Base-by-base conservation (phyloP, 805 yeast species). In the Candida hispaniensis region DNA sequence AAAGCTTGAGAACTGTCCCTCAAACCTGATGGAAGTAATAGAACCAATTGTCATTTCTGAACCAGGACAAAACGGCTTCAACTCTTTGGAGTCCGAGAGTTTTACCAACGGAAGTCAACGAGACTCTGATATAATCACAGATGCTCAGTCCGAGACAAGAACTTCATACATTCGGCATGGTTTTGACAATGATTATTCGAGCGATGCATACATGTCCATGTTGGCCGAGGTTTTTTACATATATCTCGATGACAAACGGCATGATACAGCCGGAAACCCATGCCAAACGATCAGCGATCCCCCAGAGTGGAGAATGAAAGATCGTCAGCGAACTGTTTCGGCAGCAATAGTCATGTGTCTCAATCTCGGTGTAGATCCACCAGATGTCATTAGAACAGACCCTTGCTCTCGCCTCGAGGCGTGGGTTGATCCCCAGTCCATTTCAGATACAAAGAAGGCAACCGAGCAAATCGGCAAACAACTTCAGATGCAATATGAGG, bases 311-410 rank as follows among this genome's bases (percentile, higher is more conserved):
- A 79, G 93, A 45, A 79, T 83, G 67, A 74, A 78, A 42, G 94
- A 85, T 46, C 71, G 95, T 26, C 94, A 80, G 50, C 80, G 86
- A 52, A 91, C 98, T 1, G 83, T 86, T 8, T 76, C 81, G 38
- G 98, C 96, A 0, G 96, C 94, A 10, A 62, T 91, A 6, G 85
- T 91, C 32, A 61, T 91, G 30, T 91, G 98, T 55, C 62, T 91
- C 22, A 91, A 91, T 51, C 58, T 88, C 15, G 96, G 97, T 6
- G 95, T 91, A 2, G 97, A 88, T 47, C 98, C 98, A 2, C 98
- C 98, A 1, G 98, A 91, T 56, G 74, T 86, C 16, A 73, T 81
- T 52, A 82, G 85, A 53, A 83, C 96, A 0, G 83, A 80, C 43
- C 96, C 95, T 1, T 80, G 93, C 48, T 95, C 98, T 1, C 74